A percentile compares a stretch with the other conserved stretches of the same genome.
Evolutionary conservation across 2,329 filamentous ascomycete species (phyloP).

Genomic region (Talaromyces sp.): DNA sequence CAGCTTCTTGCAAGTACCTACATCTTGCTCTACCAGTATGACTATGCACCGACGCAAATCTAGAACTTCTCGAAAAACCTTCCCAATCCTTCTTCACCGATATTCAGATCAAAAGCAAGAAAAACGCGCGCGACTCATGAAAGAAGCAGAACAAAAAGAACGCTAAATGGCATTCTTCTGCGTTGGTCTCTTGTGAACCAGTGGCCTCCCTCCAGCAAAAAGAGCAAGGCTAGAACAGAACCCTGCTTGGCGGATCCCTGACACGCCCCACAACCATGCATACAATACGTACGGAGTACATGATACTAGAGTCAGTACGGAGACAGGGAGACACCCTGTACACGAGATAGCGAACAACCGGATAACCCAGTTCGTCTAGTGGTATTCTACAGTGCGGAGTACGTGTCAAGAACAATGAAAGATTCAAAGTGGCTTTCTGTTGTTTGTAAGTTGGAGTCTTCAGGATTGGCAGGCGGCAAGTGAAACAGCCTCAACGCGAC

Average conservation of each 20-base stretch:
- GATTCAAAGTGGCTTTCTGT: background rate
- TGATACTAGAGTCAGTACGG: conserved; percentile 1
- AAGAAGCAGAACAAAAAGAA: background rate
- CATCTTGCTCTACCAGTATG: background rate
- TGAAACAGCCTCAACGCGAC: conserved; percentile 5
- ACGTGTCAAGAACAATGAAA: background rate
- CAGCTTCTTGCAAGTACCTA: background rate
- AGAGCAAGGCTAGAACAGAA: conserved; percentile 12
- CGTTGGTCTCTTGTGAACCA: conserved; percentile 17
- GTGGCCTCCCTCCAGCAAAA: conserved; percentile 11
- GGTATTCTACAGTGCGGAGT: background rate
- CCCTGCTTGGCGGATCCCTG: conserved; percentile 8
- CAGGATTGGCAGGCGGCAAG: background rate
- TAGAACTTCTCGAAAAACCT: conserved; percentile 4
- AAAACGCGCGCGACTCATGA: background rate
- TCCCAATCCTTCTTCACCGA: conserved; percentile 5
- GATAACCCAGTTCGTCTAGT: background rate
- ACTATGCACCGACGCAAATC: background rate
- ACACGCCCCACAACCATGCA: conserved; percentile 9
- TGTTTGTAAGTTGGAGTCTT: background rate
- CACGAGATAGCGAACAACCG: background rate
- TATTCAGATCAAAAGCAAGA: background rate
- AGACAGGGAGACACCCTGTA: background rate
- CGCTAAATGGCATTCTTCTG: conserved; percentile 13
- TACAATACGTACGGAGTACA: conserved; percentile 16